phyloP scores from a whole-genome alignment of 768 basidiomycete genomes.

The Lactifluus volemus region DNA sequence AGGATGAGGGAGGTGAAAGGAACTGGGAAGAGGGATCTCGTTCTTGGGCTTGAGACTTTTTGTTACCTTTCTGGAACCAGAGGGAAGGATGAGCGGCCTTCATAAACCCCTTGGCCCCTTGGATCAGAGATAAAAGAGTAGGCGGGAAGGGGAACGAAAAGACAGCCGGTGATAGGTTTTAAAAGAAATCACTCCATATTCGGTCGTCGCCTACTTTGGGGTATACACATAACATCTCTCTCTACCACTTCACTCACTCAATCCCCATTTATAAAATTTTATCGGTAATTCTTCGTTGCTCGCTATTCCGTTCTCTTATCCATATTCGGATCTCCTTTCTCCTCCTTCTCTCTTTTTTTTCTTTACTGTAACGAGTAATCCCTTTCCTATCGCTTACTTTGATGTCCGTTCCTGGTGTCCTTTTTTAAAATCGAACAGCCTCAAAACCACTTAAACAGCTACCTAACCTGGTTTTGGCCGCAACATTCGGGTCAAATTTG shows the following conservation, averaged over 20 bases:
- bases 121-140: not conserved
- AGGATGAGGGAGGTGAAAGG: not conserved
- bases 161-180: not conserved
- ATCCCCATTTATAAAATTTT: not conserved
- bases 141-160: not conserved
- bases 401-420: not conserved
- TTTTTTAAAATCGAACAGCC: not conserved
- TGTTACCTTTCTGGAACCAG: slow-evolving; percentile 19
- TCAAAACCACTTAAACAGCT: not conserved
- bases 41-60: slow-evolving; percentile 5
- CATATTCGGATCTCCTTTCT: not conserved
- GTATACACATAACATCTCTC: not conserved
- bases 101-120: slow-evolving; percentile 13
- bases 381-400: not conserved
- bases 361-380: not conserved
- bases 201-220: not conserved
- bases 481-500: not conserved
- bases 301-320: not conserved
- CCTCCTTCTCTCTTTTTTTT: not conserved
- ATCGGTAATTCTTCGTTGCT: not conserved
- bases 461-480: not conserved
- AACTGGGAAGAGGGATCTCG: not conserved
- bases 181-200: not conserved
- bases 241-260: not conserved
- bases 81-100: slow-evolving; percentile 16